Percentiles rank a stretch among this genome's conserved stretches.
phyloP scores from a whole-genome alignment of 352 stramenopile species.

The Globisporangium emineosum region DNA sequence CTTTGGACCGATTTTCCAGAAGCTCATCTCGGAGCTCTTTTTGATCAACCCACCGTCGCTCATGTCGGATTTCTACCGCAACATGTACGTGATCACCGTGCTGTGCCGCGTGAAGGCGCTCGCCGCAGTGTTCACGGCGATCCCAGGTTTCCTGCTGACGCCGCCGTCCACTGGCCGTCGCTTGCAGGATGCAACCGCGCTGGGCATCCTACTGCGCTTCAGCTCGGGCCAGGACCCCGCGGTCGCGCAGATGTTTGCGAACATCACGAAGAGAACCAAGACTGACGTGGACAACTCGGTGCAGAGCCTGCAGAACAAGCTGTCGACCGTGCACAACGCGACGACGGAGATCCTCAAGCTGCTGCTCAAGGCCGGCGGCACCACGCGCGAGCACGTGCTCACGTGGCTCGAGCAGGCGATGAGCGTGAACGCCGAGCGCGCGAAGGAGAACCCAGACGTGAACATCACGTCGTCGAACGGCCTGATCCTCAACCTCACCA shows the following conservation, averaged over 20 bases:
- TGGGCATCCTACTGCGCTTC: slow-evolving; percentile 75
- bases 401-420: slow-evolving; percentile 76
- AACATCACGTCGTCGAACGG: slow-evolving; percentile 63
- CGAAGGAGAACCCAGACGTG: slow-evolving; percentile 77
- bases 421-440: slow-evolving; percentile 64
- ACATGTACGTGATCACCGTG: slow-evolving; percentile 61
- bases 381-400: slow-evolving; percentile 58
- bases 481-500: slow-evolving; percentile 79
- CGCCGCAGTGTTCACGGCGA: slow-evolving; percentile 55
- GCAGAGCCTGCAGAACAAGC: slow-evolving; percentile 53
- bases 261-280: slow-evolving; percentile 83
- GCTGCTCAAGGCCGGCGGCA: slow-evolving; percentile 58
- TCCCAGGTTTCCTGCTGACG: slow-evolving; percentile 70
- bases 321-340: slow-evolving; percentile 64
- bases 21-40: slow-evolving; percentile 75
- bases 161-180: slow-evolving; percentile 58
- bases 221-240: slow-evolving; percentile 66
- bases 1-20: slow-evolving; percentile 79
- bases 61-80: slow-evolving; percentile 73
- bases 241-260: slow-evolving; percentile 79
- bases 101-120: slow-evolving; percentile 70
- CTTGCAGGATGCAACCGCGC: slow-evolving; percentile 74
- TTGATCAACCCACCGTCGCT: slow-evolving; percentile 74
- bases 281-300: slow-evolving; percentile 77
- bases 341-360: slow-evolving; percentile 65